Percentiles rank a stretch among this genome's conserved stretches.
Conservation (phyloP, 1,139 yeast genomes). For the Lodderomyces pseudojiufengensis region DNA sequence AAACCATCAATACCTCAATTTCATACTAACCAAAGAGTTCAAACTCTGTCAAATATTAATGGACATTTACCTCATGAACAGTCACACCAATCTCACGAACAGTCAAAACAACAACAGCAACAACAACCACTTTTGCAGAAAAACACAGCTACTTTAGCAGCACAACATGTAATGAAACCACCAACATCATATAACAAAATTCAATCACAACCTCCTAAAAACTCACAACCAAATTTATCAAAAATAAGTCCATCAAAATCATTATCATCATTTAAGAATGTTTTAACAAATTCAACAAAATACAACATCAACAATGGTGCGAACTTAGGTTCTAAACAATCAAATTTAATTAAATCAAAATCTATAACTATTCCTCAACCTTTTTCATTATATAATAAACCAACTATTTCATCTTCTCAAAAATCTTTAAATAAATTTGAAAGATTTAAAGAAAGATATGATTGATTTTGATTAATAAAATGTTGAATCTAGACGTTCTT, state of each 20-base stretch:
- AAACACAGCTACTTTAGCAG: not conserved
- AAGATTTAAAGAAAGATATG: slow-evolving; percentile 27
- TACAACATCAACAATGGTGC: slow-evolving; percentile 4
- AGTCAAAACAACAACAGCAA: slow-evolving; percentile 9
- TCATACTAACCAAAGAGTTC: slow-evolving; percentile 13
- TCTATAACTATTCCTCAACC: slow-evolving; percentile 21
- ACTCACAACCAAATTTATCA: slow-evolving; percentile 8
- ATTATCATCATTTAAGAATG: slow-evolving; percentile 6
- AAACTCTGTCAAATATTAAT: slow-evolving; percentile 16
- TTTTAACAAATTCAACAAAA: too few species aligned
- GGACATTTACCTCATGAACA: slow-evolving; percentile 13
- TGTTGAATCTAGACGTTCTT: too few species aligned
- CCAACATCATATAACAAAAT: not conserved
- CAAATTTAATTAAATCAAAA: slow-evolving; percentile 10
- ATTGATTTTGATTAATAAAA: too few species aligned
- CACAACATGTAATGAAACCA: slow-evolving; percentile 2
- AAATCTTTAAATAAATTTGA: slow-evolving; percentile 32
- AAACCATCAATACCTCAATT: slow-evolving; percentile 15
- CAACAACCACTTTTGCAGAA: too few species aligned
- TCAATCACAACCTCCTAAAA: slow-evolving; percentile 1
- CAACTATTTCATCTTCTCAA: slow-evolving; percentile 46
- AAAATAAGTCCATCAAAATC: slow-evolving; percentile 12
- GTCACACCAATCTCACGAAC: slow-evolving; percentile 8
- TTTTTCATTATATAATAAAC: slow-evolving; percentile 35
- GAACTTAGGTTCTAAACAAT: slow-evolving; percentile 4